These are phyloP conservation scores for Pythium periplocum DNA, from an alignment of 352 stramenopile genomes.

Conservation along the genomic window DNA sequence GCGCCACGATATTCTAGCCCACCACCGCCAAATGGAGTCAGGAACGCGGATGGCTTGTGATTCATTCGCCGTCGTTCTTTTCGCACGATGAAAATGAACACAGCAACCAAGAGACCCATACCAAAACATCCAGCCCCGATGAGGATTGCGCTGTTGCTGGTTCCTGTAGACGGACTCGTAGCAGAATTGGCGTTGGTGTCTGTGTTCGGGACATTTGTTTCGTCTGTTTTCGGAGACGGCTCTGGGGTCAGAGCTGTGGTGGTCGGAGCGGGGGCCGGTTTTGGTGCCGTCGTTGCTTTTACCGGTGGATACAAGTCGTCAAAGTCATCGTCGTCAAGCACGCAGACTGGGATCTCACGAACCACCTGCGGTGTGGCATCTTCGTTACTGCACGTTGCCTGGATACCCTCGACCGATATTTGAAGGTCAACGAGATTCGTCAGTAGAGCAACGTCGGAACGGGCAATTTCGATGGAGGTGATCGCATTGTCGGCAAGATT, in stretches of 20 bases:
- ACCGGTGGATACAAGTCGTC: neutral
- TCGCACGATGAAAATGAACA: conserved; percentile 16
- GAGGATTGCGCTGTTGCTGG: conserved; percentile 15
- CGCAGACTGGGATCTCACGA: conserved; percentile 10
- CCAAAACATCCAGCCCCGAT: conserved; percentile 15
- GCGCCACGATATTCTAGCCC: neutral
- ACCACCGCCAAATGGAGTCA: neutral
- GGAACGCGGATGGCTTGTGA: neutral
- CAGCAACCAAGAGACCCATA: conserved; percentile 19
- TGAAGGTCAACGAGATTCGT: conserved; percentile 3
- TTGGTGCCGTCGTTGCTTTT: too few relatives aligned
- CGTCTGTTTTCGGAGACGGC: conserved; percentile 2
- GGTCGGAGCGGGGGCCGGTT: neutral
- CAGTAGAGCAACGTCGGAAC: conserved; percentile 4
- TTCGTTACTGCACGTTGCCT: conserved; percentile 4
- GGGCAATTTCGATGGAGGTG: neutral
- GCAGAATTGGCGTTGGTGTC: neutral
- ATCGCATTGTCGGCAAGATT: conserved; percentile 1
- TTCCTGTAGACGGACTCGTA: conserved; percentile 7
- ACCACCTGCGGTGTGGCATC: conserved; percentile 7
- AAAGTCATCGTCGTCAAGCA: conserved; percentile 13
- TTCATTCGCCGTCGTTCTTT: conserved; percentile 1
- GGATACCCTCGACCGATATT: neutral
- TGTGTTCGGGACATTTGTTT: neutral
- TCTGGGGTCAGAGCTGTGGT: neutral